phyloP scores from a whole-genome alignment of 176 grass and related monocot species.

The Sorghum bicolor region DNA sequence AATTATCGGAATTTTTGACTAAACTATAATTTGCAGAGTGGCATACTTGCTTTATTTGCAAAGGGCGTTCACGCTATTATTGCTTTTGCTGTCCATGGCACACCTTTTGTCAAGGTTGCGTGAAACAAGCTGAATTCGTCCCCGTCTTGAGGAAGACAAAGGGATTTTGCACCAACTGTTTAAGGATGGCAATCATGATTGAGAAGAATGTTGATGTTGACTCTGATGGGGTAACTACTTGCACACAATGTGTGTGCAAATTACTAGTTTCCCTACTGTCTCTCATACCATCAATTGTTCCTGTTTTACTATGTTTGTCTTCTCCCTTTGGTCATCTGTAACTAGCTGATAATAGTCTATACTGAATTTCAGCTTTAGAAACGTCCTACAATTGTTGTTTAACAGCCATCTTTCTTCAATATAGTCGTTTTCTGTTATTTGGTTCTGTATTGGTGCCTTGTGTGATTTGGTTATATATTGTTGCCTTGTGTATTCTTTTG shows the following conservation, averaged over 20 bases:
- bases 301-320: neutral
- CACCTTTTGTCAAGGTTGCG: slow-evolving; percentile 52
- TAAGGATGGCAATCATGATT: slow-evolving; percentile 62
- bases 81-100: slow-evolving; percentile 70
- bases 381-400: slow-evolving; percentile 6
- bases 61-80: slow-evolving; percentile 47
- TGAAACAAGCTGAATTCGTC: slow-evolving; percentile 57
- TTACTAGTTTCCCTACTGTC: neutral
- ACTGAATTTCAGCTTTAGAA: neutral
- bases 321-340: neutral
- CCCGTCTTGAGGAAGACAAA: slow-evolving; percentile 56
- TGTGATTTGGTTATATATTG: slow-evolving; percentile 10
- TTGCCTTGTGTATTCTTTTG: neutral
- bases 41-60: slow-evolving; percentile 80
- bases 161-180: slow-evolving; percentile 78
- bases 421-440: neutral
- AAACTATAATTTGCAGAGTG: slow-evolving; percentile 53
- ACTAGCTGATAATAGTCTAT: slow-evolving; percentile 8
- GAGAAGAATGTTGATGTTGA: slow-evolving; percentile 53
- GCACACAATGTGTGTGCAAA: neutral
- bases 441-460: slow-evolving; percentile 2
- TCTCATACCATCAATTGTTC: neutral
- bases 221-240: slow-evolving; percentile 65
- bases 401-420: neutral
- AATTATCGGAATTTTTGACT: neutral